Percentiles rank a stretch among this genome's conserved stretches.
These are phyloP conservation scores for Suhomyces maxii DNA, from an alignment of 1,139 yeast genomes.

Conservation along the genomic window DNA sequence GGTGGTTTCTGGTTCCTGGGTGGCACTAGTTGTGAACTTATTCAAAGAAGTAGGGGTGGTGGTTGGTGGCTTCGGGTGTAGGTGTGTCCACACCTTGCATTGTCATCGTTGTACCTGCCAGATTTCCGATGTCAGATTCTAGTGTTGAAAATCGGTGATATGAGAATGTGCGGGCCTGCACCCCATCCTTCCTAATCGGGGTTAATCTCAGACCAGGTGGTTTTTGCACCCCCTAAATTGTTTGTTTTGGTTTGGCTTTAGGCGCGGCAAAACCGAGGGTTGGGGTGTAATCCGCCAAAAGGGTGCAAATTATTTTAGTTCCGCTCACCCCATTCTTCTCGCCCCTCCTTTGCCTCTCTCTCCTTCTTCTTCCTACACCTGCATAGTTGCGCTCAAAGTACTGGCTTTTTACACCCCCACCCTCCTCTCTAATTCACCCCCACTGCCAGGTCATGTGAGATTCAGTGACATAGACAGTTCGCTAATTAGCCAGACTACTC, in stretches of 20 bases:
- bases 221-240: neutral
- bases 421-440: neutral
- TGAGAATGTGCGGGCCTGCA: neutral
- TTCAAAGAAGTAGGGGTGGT: too few species aligned
- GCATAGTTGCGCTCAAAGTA: too few species aligned
- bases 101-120: neutral
- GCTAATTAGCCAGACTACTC: too few species aligned
- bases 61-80: too few species aligned
- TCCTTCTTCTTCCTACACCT: neutral
- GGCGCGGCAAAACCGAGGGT: neutral
- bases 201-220: neutral
- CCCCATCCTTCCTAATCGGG: slow-evolving; percentile 1
- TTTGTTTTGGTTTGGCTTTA: neutral
- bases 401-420: neutral
- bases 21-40: too few species aligned
- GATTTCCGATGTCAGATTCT: neutral
- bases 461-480: neutral
- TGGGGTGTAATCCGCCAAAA: neutral
- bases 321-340: neutral
- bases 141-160: neutral
- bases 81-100: too few species aligned
- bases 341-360: neutral
- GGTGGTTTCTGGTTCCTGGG: too few species aligned
- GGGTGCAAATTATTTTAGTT: neutral
- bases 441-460: neutral